Base-by-base conservation (phyloP, 148 eudicot species). In the Chenopodium album region DNA sequence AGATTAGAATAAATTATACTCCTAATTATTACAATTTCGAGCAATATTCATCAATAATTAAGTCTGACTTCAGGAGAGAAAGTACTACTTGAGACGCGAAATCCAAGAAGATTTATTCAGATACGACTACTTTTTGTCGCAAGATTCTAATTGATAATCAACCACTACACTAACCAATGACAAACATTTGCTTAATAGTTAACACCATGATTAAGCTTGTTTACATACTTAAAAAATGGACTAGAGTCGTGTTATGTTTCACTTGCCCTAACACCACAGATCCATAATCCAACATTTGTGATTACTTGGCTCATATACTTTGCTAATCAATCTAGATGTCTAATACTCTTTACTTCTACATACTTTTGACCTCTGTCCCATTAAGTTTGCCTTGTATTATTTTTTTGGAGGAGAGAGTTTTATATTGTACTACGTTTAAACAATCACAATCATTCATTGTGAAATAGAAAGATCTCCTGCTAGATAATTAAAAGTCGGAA, bases 31-130 rank as follows among this genome's bases (percentile, higher is more conserved):
- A n/a, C 6, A 44, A 2, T 22, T n/a, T 37, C 44, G 22, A 69
- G 19, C 71, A 28, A 67, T 29, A 14, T 20, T 10, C n/a, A 29
- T 31, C 20, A n/a, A 0, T 67, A 4, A 29, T 37, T 32, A 69
- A 71, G 74, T 71, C 50, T 71, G 31, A 69, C 9, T 7, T 69
- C 73, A 69, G 46, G 47, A 69, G 73, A 69, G 34, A 19, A 67
- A 69, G 73, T 16, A 69, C 1, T 44, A 20, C 4, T 19, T 0
- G 41, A 16, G 74, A 37, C 8, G 28, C 74, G 13, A 71, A 71
- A 41, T 1, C 48, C 74, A 41, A 71, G 74, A 14, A 23, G 76
- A 47, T 73, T 44, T 47, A 47, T 23, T 71, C 47, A 37, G 44
- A 5, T 37, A 37, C 44, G 44, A 37, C 44, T 37, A 37, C 44